A percentile compares a stretch with the other conserved stretches of the same genome.
Conservation (phyloP, 2,329 filamentous ascomycete species). For the Apiospora pterosperma region DNA sequence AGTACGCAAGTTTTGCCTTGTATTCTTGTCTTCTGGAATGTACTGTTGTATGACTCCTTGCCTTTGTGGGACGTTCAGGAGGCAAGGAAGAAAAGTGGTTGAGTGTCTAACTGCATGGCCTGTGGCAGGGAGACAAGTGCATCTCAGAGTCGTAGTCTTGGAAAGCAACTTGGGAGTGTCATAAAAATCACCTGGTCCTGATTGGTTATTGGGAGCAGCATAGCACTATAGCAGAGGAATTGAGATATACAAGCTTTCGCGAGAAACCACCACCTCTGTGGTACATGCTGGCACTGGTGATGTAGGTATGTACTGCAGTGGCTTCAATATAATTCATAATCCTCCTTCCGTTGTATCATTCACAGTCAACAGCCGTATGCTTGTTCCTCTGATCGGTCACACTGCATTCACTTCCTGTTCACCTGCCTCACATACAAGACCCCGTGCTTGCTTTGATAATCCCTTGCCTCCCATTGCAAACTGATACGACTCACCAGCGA, state of each 20-base stretch:
- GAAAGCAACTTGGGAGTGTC: no score
- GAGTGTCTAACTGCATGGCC: not conserved
- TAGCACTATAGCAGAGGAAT: no score
- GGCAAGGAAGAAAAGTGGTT: not conserved
- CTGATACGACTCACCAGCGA: not conserved
- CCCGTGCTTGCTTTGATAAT: no score
- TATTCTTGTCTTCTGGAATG: not conserved
- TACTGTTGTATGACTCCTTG: not conserved
- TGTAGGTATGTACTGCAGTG: no score
- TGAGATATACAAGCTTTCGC: no score
- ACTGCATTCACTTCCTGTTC: not conserved
- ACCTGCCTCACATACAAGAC: not conserved
- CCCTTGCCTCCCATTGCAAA: no score
- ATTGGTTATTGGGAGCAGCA: no score
- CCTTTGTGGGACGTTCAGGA: not conserved
- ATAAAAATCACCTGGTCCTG: no score
- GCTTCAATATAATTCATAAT: no score
- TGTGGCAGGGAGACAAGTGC: not conserved
- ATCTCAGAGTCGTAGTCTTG: no score
- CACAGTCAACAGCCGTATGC: not conserved
- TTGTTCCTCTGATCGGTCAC: not conserved
- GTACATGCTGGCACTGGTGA: no score
- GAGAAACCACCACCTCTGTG: no score
- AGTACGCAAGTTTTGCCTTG: not conserved
- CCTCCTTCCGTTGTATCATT: not conserved